Evolutionary conservation across 208 protist species (phyloP).

Genomic region (Kentomonas sorsogonicus): DNA sequence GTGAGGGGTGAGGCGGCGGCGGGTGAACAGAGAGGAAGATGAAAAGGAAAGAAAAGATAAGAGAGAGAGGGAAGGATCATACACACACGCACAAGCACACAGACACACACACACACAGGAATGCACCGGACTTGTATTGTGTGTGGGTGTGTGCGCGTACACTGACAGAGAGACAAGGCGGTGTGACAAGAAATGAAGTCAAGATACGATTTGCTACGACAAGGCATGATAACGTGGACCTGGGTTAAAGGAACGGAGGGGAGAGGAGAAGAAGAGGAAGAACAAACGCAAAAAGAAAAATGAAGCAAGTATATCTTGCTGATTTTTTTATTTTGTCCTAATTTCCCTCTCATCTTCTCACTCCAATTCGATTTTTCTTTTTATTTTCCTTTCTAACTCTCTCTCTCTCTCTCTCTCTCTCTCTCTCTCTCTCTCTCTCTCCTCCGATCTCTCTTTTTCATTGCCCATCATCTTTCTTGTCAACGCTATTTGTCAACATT

Average conservation of each 20-base stretch:
- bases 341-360: slow-evolving; percentile 1
- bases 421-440: slow-evolving; percentile 3
- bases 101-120: background rate
- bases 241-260: too few relatives aligned
- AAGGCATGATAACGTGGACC: too few relatives aligned
- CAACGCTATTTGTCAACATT: slow-evolving; percentile 2
- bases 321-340: background rate
- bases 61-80: background rate
- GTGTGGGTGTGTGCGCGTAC: too few relatives aligned
- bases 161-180: too few relatives aligned
- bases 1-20: too few relatives aligned
- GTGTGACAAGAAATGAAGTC: too few relatives aligned
- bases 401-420: slow-evolving; percentile 8
- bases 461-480: too few relatives aligned
- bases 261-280: too few relatives aligned
- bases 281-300: too few relatives aligned
- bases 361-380: background rate
- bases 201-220: too few relatives aligned
- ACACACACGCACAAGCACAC: background rate
- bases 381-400: slow-evolving; percentile 15
- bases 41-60: background rate
- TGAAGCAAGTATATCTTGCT: background rate
- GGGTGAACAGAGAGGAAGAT: slow-evolving; percentile 7
- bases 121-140: background rate
- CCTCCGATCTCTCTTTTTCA: background rate